Evolutionary conservation across 139 green algal genomes (phyloP), one percentile per base, ranked within the genome.

Genomic region (Bryopsis sp.): DNA sequence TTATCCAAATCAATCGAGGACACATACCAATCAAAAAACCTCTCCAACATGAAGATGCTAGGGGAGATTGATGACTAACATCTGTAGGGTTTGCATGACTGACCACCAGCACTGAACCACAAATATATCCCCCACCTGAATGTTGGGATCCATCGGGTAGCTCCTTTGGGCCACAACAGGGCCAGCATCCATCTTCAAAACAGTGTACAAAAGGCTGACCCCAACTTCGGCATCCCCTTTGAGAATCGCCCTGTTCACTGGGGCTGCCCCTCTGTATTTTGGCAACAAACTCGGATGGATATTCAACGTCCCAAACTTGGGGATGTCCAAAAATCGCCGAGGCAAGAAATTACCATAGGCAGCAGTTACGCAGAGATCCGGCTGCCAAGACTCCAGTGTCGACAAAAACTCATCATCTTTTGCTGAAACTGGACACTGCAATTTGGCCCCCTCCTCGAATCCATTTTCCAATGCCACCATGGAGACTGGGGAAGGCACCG

Each of bases 271-370:
- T 5, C 94, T 82, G 69, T 92, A 99, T 36, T 75, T 69, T 0
- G 94, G 94, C 70, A 99, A 85, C 43, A 97, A 81, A 67, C 78
- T 90, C 26, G 94, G 94, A 79, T 99, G 94, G 64, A 99, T 91
- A 84, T 99, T 99, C 47, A 99, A 84, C 0, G 90, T 97, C 46
- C 94, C 93, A 32, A 80, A 74, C 1, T 54, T 68, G 0, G 94
- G 94, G 6, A 96, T 90, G 67, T 84, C 79, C 29, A 98, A 81
- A 81, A 99, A 97, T 2, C 47, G 48, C 39, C 81, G 72, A 0
- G 94, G 94, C 37, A 99, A 82, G 70, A 98, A 90, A 81, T 97
- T 96, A 71, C 94, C 94, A 64, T 99, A 97, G 0, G 94, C 94
- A 2, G 92, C 94, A 0, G 94, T 99, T 5, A 99, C 72, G 64